Conservation (phyloP, 805 yeast genomes). For the Candida tibetensis region DNA sequence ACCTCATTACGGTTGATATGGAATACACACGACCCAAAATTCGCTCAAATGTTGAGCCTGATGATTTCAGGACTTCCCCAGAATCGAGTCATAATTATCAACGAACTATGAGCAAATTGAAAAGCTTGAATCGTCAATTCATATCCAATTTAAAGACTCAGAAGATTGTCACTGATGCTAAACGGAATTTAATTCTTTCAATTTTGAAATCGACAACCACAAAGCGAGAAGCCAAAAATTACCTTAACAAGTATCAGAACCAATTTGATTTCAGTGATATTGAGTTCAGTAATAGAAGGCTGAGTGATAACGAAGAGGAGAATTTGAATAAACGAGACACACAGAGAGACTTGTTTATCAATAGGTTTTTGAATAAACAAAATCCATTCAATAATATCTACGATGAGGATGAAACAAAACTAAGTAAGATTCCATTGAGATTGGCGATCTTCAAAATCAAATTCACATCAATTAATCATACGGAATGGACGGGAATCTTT, state of each 20-base stretch:
- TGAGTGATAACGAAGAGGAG: neutral
- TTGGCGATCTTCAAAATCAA: conserved; percentile 57
- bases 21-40: too few species aligned
- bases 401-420: conserved; percentile 29
- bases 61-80: too few species aligned
- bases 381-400: conserved; percentile 35
- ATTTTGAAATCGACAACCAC: conserved; percentile 90
- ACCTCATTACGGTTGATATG: too few species aligned
- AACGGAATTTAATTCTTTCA: conserved; percentile 72
- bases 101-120: conserved; percentile 34
- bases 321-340: conserved; percentile 18
- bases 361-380: conserved; percentile 29
- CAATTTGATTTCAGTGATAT: conserved; percentile 31
- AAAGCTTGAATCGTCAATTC: conserved; percentile 28
- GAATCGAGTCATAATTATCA: too few species aligned
- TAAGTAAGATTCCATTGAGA: conserved; percentile 44
- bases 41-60: too few species aligned
- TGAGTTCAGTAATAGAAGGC: neutral
- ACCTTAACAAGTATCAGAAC: conserved; percentile 65
- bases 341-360: conserved; percentile 32
- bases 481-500: conserved; percentile 47
- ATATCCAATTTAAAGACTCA: conserved; percentile 37
- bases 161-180: conserved; percentile 40
- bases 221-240: conserved; percentile 84
- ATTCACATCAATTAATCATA: conserved; percentile 29